A percentile compares a stretch with the other conserved stretches of the same genome.
These are phyloP conservation scores for Hypoxylon cercidicola DNA, from an alignment of 495 filamentous ascomycete species.

Conservation along the genomic window DNA sequence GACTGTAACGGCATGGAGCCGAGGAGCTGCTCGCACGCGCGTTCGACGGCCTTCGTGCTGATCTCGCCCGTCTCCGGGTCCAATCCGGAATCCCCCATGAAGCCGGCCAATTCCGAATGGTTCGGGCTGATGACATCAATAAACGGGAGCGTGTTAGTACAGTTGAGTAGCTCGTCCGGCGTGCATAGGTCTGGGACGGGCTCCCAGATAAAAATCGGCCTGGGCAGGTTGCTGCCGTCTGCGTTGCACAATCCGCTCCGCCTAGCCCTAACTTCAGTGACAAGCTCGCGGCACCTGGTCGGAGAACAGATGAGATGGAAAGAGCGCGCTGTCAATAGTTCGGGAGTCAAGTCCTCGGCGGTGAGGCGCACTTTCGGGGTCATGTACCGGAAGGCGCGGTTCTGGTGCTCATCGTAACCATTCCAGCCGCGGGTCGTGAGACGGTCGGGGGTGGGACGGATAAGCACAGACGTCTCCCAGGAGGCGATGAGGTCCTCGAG, in stretches of 20 bases:
- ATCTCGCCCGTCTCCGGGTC: conserved; percentile 62
- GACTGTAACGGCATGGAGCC: conserved; percentile 63
- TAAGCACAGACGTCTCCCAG: conserved; percentile 77
- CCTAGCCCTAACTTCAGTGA: conserved; percentile 66
- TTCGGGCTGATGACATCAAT: conserved; percentile 92
- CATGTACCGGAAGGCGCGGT: conserved; percentile 82
- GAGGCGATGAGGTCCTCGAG: conserved; percentile 69
- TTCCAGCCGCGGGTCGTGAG: conserved; percentile 94
- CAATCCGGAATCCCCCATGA: conserved; percentile 70
- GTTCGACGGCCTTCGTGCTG: conserved; percentile 61
- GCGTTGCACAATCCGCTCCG: conserved; percentile 46
- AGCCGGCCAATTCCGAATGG: conserved; percentile 81
- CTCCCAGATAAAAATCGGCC: conserved; percentile 91
- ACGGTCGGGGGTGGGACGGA: conserved; percentile 72
- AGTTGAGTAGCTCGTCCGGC: conserved; percentile 76
- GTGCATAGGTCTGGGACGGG: conserved; percentile 90
- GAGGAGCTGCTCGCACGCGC: conserved; percentile 62
- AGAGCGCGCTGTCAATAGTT: conserved; percentile 73
- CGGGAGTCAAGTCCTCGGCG: conserved; percentile 52
- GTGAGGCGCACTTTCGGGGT: conserved; percentile 84
- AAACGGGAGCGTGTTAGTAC: conserved; percentile 73
- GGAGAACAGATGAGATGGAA: conserved; percentile 92
- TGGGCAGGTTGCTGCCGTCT: conserved; percentile 38
- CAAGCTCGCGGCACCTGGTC: conserved; percentile 76
- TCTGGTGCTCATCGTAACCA: conserved; percentile 70